phyloP scores from a whole-genome alignment of 495 filamentous ascomycete genomes.

The Aspergillus ostianus region DNA sequence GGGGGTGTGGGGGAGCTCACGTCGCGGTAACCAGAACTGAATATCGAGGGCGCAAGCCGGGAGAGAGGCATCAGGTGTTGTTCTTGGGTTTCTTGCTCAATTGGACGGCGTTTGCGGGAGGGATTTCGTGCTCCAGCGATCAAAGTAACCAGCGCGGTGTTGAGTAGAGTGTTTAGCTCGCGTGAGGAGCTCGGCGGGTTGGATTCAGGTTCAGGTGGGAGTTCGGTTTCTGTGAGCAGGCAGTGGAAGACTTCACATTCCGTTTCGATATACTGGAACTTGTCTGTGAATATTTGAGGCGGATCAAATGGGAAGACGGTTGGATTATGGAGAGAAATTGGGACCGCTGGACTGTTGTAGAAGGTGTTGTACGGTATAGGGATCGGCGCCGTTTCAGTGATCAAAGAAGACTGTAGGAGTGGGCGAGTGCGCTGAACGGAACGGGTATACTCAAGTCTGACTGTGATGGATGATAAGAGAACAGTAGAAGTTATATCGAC shows the following conservation, averaged over 20 bases:
- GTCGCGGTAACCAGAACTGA: conserved; percentile 36
- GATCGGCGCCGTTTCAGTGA: background rate
- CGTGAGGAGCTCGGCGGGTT: background rate
- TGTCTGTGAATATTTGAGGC: background rate
- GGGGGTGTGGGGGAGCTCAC: conserved; percentile 20
- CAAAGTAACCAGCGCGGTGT: background rate
- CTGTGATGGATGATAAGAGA: conserved; percentile 24
- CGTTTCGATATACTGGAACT: background rate
- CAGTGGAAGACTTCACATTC: background rate
- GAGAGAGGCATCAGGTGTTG: conserved; percentile 20
- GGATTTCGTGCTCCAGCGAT: background rate
- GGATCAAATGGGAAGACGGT: background rate
- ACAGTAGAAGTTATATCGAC: conserved; percentile 11
- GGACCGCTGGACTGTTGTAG: background rate
- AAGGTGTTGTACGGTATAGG: background rate
- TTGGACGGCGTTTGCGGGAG: background rate
- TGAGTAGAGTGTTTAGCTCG: background rate
- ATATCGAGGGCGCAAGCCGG: conserved; percentile 32
- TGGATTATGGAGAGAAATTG: background rate
- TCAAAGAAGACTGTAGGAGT: background rate
- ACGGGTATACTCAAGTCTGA: conserved; percentile 20
- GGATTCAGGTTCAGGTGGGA: too few species aligned
- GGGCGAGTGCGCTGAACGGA: background rate
- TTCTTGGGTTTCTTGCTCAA: conserved; percentile 9
- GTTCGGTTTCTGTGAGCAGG: background rate